Base-by-base conservation (phyloP, 352 stramenopile genomes). In the Pythium brachiatum region DNA sequence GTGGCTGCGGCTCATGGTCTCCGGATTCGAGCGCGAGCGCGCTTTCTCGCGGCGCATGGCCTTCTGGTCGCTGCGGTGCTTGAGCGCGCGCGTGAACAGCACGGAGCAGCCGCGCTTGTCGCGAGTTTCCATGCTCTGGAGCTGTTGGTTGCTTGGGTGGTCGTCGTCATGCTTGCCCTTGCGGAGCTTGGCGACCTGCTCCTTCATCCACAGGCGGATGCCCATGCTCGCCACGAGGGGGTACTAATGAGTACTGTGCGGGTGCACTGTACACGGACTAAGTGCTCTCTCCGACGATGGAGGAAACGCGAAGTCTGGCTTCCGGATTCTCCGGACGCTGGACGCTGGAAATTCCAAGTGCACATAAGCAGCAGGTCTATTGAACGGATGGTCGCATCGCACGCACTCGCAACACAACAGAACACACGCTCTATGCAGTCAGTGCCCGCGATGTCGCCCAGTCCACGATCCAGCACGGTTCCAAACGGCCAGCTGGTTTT, bases 121-220 rank as follows among this genome's bases (percentile, higher is more conserved):
- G 23, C 31, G 36, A 44, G 36, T 54, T 12, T 69, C 62, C 13
- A 69, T 27, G 15, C 36, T 25, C 44, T 69, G 62, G 25, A 63
- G 41, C 56, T 63, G 25, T 31, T 26, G 21, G n/a, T 52, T 43
- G 36, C 36, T 43, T 7, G 36, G 36, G 58, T 59, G 39, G 25
- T 63, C 38, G 16, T 64, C 43, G 31, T 64, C 46, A 21, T 18
- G 46, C 46, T 53, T 69, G 55, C 62, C 27, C 23, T 13, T 31
- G 23, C 62, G 62, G 48, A 69, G 55, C 62, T 69, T 69, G 56
- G 62, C 62, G 55, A 69, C 48, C 50, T 64, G 27, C 51, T 63
- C 62, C 56, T 69, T 69, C 27, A 69, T 57, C 62, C 62, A 69
- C 47, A 69, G 55, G 18, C 53, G 44, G 39, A 68, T 68, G 61